Evolutionary conservation across 2,329 filamentous ascomycete species (phyloP).

Genomic region (Claviceps paspali): DNA sequence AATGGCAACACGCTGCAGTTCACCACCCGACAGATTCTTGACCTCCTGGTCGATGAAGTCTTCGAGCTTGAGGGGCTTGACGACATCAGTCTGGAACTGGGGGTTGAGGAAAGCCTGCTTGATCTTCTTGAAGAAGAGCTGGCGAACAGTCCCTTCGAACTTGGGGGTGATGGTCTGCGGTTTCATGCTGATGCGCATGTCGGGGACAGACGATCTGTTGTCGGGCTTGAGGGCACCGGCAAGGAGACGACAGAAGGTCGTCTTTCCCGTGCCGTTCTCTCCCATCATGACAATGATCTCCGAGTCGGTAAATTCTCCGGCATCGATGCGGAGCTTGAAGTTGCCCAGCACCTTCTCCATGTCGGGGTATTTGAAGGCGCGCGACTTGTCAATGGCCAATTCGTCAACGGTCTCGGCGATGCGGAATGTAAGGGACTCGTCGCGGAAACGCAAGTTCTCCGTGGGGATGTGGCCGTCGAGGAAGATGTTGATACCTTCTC

Average conservation of each 20-base stretch:
- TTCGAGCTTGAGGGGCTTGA: constrained; percentile 97
- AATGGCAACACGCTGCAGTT: constrained; percentile 97
- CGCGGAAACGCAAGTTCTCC: constrained; percentile 95
- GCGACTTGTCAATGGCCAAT: constrained; percentile 67
- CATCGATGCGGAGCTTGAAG: constrained; percentile 71
- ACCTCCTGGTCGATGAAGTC: constrained; percentile 99
- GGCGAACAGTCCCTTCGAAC: constrained; percentile 89
- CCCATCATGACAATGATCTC: constrained; percentile 99
- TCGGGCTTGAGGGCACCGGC: constrained; percentile 91
- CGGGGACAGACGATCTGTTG: constrained; percentile 58
- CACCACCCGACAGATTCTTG: constrained; percentile 96
- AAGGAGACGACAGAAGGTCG: constrained; percentile 93
- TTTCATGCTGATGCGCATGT: constrained; percentile 98
- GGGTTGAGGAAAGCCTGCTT: constrained; percentile 91
- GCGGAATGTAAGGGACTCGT: constrained; percentile 91
- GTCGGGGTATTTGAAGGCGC: constrained; percentile 71
- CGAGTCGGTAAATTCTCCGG: constrained; percentile 86
- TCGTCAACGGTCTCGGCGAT: constrained; percentile 83
- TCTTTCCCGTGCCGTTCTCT: constrained; percentile 98
- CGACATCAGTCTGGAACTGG: constrained; percentile 98
- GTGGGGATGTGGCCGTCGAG: constrained; percentile 95
- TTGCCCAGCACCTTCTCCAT: constrained; percentile 89
- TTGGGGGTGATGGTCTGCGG: constrained; percentile 98
- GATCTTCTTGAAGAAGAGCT: constrained; percentile 99
- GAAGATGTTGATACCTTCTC: constrained; percentile 99